These are phyloP conservation scores for Penicillium turbatum DNA, from an alignment of 495 filamentous ascomycete species.

Conservation along the genomic window DNA sequence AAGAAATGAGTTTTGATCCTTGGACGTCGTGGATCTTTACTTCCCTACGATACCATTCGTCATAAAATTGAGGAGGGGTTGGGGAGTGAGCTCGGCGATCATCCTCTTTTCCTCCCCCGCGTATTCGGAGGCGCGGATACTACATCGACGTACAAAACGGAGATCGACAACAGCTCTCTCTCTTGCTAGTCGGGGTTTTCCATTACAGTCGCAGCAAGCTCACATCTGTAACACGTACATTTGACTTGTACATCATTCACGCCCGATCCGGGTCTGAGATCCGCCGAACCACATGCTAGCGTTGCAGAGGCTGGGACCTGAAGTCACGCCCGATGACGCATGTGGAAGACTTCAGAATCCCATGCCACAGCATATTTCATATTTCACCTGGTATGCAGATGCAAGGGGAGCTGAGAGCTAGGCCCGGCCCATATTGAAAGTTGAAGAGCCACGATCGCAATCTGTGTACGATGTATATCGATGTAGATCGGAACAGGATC, in stretches of 20 bases:
- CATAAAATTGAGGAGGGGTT: not conserved
- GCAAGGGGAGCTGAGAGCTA: conserved; percentile 23
- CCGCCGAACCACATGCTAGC: conserved; percentile 17
- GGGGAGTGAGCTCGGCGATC: not conserved
- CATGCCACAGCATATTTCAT: conserved; percentile 4
- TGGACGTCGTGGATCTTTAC: not conserved
- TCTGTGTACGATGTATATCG: not conserved
- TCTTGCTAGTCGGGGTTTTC: not conserved
- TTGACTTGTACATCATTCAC: not conserved
- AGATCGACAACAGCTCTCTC: conserved; percentile 4
- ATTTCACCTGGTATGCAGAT: conserved; percentile 15
- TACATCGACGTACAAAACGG: not conserved
- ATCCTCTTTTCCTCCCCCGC: not conserved
- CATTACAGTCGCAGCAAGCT: conserved; percentile 2
- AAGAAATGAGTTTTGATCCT: not conserved
- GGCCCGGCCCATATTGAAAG: conserved; percentile 14
- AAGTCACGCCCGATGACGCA: conserved; percentile 24
- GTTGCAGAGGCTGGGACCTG: conserved; percentile 8
- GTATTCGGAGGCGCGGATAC: not conserved
- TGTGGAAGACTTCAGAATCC: conserved; percentile 17
- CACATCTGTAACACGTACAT: conserved; percentile 12
- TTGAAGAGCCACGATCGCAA: conserved; percentile 20
- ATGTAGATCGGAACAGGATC: conserved; percentile 19
- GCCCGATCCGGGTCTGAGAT: conserved; percentile 8
- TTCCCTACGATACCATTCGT: conserved; percentile 4